Evolutionary conservation across 257 asterid genomes (phyloP).

Genomic region (Cinchona pubescens): DNA sequence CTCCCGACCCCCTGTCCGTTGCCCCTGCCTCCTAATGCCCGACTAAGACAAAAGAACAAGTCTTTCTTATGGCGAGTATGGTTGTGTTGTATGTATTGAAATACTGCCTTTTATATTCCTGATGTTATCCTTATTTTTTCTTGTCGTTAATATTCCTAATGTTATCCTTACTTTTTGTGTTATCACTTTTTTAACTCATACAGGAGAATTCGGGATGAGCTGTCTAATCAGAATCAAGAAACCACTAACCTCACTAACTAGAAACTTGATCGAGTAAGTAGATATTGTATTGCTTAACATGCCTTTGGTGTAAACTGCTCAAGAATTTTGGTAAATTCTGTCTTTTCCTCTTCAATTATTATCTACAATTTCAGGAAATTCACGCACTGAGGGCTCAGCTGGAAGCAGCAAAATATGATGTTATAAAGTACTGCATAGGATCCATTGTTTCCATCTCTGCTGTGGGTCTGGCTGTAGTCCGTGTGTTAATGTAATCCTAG

Average conservation of each 20-base stretch:
- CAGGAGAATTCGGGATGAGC: conserved; percentile 95
- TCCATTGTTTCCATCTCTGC: conserved; percentile 84
- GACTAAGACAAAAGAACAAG: neutral
- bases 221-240: conserved; percentile 80
- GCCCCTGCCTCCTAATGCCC: neutral
- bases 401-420: conserved; percentile 94
- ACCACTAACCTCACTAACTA: conserved; percentile 81
- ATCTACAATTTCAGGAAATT: conserved; percentile 60
- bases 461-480: conserved; percentile 76
- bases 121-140: neutral
- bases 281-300: neutral
- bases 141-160: neutral
- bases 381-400: conserved; percentile 72
- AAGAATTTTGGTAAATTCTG: conserved; percentile 2
- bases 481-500: conserved; percentile 54
- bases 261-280: conserved; percentile 85
- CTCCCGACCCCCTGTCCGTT: neutral
- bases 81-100: neutral
- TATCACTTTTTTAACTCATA: conserved; percentile 11
- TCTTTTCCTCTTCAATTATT: neutral
- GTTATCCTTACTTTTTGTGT: neutral
- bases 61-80: neutral
- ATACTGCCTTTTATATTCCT: neutral
- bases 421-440: conserved; percentile 90
- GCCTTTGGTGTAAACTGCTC: neutral